Percentiles rank a stretch among this genome's conserved stretches.
These are phyloP conservation scores for Flaveria ramosissima DNA, from an alignment of 129 eudicot genomes.

Conservation along the genomic window DNA sequence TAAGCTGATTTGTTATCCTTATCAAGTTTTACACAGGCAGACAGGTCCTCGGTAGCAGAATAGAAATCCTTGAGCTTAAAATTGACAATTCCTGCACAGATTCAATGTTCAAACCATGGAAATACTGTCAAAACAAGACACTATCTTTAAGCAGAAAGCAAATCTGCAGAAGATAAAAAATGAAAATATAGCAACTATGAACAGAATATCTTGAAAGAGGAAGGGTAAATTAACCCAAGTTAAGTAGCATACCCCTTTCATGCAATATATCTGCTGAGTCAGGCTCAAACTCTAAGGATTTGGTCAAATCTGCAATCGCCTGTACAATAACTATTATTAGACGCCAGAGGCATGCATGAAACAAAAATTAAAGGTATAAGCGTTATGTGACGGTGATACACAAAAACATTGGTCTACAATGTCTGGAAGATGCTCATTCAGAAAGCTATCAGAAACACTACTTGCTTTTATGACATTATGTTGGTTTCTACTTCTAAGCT, in stretches of 20 bases:
- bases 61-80: slow-evolving; percentile 87
- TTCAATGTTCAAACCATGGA: slow-evolving; percentile 12
- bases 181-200: neutral
- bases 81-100: slow-evolving; percentile 81
- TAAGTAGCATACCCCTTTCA: slow-evolving; percentile 74
- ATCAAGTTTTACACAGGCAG: slow-evolving; percentile 85
- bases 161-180: neutral
- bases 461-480: neutral
- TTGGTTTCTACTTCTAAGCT: neutral
- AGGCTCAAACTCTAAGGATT: slow-evolving; percentile 91
- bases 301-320: slow-evolving; percentile 97
- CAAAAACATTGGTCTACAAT: slow-evolving; percentile 4
- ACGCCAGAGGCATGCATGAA: slow-evolving; percentile 26
- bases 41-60: slow-evolving; percentile 83
- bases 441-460: slow-evolving; percentile 2
- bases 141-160: neutral
- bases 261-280: slow-evolving; percentile 84
- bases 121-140: slow-evolving; percentile 12
- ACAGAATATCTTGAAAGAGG: neutral
- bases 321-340: slow-evolving; percentile 41
- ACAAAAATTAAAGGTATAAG: slow-evolving; percentile 8
- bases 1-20: slow-evolving; percentile 85
- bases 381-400: neutral
- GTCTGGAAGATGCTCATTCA: neutral
- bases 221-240: slow-evolving; percentile 12